Percentiles rank a stretch among this genome's conserved stretches.
Evolutionary conservation across 2,329 filamentous ascomycete genomes (phyloP).

Genomic region (Fusarium piperis): DNA sequence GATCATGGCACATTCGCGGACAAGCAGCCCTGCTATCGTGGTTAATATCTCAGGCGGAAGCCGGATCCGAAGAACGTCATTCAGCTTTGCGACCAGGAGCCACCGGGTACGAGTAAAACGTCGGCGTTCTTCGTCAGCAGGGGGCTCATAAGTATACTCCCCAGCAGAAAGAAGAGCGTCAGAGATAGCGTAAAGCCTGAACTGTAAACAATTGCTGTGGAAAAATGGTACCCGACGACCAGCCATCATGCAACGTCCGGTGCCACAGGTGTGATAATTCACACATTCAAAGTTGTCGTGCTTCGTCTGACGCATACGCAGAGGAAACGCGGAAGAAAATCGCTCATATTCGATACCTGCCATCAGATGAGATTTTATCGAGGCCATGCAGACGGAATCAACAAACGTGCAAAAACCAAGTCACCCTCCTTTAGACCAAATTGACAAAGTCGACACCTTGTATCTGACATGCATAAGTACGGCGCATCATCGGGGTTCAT

Average conservation of each 20-base stretch:
- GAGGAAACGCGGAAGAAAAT: slow-evolving; percentile 11
- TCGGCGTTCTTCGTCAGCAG: not conserved
- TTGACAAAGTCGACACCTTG: slow-evolving; percentile 23
- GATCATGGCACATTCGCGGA: slow-evolving; percentile 19
- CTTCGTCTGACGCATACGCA: slow-evolving; percentile 4
- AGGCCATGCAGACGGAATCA: not conserved
- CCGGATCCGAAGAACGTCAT: not conserved
- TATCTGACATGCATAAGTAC: slow-evolving; percentile 26
- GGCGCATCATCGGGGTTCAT: slow-evolving; percentile 15
- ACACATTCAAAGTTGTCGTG: slow-evolving; percentile 6
- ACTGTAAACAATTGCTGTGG: slow-evolving; percentile 15
- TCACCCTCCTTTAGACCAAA: slow-evolving; percentile 14
- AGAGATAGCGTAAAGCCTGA: slow-evolving; percentile 12
- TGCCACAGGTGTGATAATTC: slow-evolving; percentile 11
- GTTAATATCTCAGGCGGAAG: slow-evolving; percentile 19
- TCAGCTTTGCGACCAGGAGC: slow-evolving; percentile 9
- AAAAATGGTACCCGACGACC: slow-evolving; percentile 17
- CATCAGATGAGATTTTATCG: not conserved
- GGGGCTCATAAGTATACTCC: slow-evolving; percentile 14
- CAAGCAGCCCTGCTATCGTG: slow-evolving; percentile 11
- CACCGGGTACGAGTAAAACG: not conserved
- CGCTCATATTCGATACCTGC: slow-evolving; percentile 12
- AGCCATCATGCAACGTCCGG: not conserved
- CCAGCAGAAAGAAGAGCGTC: slow-evolving; percentile 13
- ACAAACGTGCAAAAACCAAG: slow-evolving; percentile 19